phyloP scores from a whole-genome alignment of 2,329 filamentous ascomycete genomes.

The Epichloe amarillans region DNA sequence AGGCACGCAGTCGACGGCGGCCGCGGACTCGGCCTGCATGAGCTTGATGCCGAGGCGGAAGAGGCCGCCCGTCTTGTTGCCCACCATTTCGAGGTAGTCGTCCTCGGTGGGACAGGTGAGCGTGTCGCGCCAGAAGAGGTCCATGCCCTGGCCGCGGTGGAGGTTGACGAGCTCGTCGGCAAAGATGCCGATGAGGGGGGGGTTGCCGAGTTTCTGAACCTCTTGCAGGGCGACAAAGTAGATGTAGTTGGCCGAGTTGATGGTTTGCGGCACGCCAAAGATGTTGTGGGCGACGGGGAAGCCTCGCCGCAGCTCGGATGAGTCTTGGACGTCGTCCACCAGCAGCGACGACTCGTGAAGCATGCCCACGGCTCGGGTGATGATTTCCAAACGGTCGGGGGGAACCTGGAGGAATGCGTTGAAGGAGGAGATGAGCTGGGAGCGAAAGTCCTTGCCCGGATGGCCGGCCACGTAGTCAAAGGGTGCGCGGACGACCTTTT shows the following conservation, averaged over 20 bases:
- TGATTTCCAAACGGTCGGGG: conserved; percentile 52
- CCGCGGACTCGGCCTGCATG: conserved; percentile 62
- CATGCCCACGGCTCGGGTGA: conserved; percentile 72
- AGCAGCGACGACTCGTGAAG: conserved; percentile 74
- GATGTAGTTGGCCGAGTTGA: conserved; percentile 82
- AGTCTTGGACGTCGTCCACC: conserved; percentile 81
- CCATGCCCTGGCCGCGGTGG: conserved; percentile 81
- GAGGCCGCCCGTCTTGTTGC: conserved; percentile 78
- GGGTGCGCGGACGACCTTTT: conserved; percentile 62
- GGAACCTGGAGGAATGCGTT: conserved; percentile 71
- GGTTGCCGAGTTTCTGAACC: conserved; percentile 56
- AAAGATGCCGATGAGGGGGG: conserved; percentile 55
- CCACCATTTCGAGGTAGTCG: conserved; percentile 89
- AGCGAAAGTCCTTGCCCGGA: conserved; percentile 74
- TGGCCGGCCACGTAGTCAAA: conserved; percentile 70
- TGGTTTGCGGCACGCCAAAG: conserved; percentile 76
- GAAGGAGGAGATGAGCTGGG: conserved; percentile 68
- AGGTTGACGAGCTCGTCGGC: conserved; percentile 75
- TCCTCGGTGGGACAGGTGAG: conserved; percentile 74
- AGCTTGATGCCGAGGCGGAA: conserved; percentile 77
- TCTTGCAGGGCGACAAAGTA: conserved; percentile 73
- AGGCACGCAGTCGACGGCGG: conserved; percentile 56
- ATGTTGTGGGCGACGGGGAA: conserved; percentile 73
- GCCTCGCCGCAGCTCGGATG: conserved; percentile 60
- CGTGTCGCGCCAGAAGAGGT: conserved; percentile 79